Base-by-base conservation (phyloP, 2,329 filamentous ascomycete genomes). In the Exophiala bonariae region DNA sequence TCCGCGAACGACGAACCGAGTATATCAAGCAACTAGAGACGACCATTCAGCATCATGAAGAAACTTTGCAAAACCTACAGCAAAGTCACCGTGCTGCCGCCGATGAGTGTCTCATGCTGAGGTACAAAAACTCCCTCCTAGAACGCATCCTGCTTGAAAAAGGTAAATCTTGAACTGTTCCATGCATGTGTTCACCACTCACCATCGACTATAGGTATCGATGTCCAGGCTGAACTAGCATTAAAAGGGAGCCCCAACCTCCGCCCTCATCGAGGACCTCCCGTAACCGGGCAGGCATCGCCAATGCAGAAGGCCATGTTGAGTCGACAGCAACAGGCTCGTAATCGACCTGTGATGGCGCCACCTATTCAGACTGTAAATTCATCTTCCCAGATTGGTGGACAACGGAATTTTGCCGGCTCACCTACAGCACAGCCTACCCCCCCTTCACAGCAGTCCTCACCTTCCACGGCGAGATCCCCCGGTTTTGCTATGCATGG, bases 11-110 rank as follows among this genome's bases (percentile, higher is more conserved):
- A 58, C 85, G 93, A 49, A 97, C 92, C 45, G 93, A 99, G 75
- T 99, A 99, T 70, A 99, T 99, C 75, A 97, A 97, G 75, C 93
- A 99, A 70, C 81, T 99, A 19, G 93, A 99, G 73, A 89, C 92
- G 61, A 95, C 91, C 46, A 97, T 99, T 70, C 92, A 93, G 64
- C 88, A 93, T 60, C 92, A 97, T 77, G 93, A 99, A 72, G 89
- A 95, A 62, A 92, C 89, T 61, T 78, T 97, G 47, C 88, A 95
- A 61, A 95, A 84, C 63, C 78, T 99, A 50, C 93, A 97, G 71
- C 87, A 92, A 63, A 95, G 90, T 57, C 93, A 97, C 66, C 88
- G 93, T 61, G 91, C 83, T 63, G 93, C 93, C 48, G 90, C 92
- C 48, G 93, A 97, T 68, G 93, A 97, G 71, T 97, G 93, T 67